Base-by-base conservation (phyloP, 345 rosid genomes). In the Salix brachista region DNA sequence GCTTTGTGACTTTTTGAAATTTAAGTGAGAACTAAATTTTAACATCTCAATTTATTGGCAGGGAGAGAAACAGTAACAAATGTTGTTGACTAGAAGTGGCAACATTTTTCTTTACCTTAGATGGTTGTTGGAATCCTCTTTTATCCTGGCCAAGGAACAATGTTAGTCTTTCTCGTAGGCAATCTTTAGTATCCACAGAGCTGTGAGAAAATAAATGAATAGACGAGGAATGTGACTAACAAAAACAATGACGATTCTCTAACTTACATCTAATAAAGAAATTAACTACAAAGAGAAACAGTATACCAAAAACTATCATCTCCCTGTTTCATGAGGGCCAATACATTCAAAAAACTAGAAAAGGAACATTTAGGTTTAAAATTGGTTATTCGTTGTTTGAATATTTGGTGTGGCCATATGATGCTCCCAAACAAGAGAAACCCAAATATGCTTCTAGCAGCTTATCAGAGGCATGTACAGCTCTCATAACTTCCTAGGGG, bases 81-180 rank as follows among this genome's bases (percentile, higher is more conserved):
- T 64, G 9, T 26, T 19, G 16, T 72, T 41, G 44, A 41, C 37
- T 5, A 28, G 7, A 32, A 21, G 73, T 56, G 3, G 44, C 44
- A 41, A 41, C 44, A 41, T 10, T 41, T 41, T 41, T 41, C 44
- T 41, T 41, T 41, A 86, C 89, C 88, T 85, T 86, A 23, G 89
- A 50, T 74, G 85, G 88, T 76, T 86, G 83, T 11, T 77, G 82
- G 42, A 32, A 75, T n/a, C 77, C 64, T 76, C 70, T 72, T 32
- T 30, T 69, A 71, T 80, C 83, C 91, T 86, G 89, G 36, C 14
- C 68, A 67, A 79, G 77, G 77, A 69, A 69, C 13, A n/a, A 28
- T 37, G 66, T 75, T 32, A 50, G 39, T 41, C 44, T 41, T 41
- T 41, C 44, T 41, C 44, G 26, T 11, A 41, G 50, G 72, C 75